Conservation (phyloP, 257 asterid genomes). For the Solanum lycopersicoides region DNA sequence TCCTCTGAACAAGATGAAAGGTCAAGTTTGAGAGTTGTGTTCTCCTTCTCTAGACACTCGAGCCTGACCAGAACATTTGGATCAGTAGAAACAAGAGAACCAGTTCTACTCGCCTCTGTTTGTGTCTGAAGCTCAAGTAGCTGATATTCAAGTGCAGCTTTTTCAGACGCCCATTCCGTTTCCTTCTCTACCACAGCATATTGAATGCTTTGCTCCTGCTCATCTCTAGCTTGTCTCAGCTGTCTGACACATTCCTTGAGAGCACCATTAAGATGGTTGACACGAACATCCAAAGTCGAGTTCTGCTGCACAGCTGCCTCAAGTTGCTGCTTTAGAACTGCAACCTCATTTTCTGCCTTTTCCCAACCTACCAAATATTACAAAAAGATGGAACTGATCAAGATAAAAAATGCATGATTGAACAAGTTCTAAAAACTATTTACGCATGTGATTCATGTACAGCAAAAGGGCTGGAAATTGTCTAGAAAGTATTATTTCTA, state of each 20-base stretch:
- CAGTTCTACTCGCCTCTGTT: constrained; percentile 14
- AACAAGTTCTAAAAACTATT: not conserved
- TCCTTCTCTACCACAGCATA: constrained; percentile 28
- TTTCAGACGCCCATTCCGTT: constrained; percentile 29
- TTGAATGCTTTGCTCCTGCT: constrained; percentile 34
- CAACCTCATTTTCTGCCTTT: constrained; percentile 74
- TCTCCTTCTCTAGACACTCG: constrained; percentile 43
- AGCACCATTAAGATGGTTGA: constrained; percentile 68
- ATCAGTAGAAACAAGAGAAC: constrained; percentile 16
- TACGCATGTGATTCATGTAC: not conserved
- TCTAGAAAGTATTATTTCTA: not conserved
- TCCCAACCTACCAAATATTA: constrained; percentile 56
- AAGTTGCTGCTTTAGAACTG: constrained; percentile 52
- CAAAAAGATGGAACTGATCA: not conserved
- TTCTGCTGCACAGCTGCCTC: constrained; percentile 60
- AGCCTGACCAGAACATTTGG: constrained; percentile 14
- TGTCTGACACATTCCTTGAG: constrained; percentile 72
- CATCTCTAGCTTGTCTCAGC: constrained; percentile 56
- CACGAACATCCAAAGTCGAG: constrained; percentile 47
- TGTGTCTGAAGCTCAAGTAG: constrained; percentile 26
- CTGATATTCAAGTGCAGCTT: constrained; percentile 37
- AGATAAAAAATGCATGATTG: not conserved
- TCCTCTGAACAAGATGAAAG: constrained; percentile 34
- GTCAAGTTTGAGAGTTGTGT: constrained; percentile 38
- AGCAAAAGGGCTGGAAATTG: not conserved